A percentile compares a stretch with the other conserved stretches of the same genome.
These are phyloP conservation scores for Phytophthora chlamydospora DNA, from an alignment of 352 stramenopile species.

Conservation along the genomic window DNA sequence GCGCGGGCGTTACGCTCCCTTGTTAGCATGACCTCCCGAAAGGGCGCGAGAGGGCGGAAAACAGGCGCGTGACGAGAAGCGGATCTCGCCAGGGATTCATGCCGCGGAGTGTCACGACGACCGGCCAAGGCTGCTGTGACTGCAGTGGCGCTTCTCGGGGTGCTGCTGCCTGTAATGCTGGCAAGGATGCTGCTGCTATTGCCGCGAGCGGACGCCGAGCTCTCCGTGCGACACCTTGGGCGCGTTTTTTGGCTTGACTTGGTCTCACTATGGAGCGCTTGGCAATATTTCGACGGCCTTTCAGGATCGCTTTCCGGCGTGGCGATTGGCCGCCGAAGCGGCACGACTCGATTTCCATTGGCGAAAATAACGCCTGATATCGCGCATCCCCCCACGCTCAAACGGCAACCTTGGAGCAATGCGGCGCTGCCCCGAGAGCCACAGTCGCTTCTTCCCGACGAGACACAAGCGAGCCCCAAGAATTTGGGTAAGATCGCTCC, in stretches of 20 bases:
- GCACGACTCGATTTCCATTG: constrained; percentile 15
- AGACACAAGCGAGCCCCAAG: constrained; percentile 16
- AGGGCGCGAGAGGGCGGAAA: constrained; percentile 17
- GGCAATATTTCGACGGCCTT: constrained; percentile 33
- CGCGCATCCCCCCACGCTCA: constrained; percentile 15
- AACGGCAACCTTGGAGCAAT: constrained; percentile 22
- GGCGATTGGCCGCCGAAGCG: constrained; percentile 23
- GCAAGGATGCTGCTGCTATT: background rate
- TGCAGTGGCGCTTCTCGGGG: too few relatives aligned
- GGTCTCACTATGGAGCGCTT: constrained; percentile 5
- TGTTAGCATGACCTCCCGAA: constrained; percentile 23
- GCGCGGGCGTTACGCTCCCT: constrained; percentile 15
- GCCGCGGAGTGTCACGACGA: too few relatives aligned
- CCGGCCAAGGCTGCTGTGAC: too few relatives aligned
- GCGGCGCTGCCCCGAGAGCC: background rate
- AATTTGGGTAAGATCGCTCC: constrained; percentile 10
- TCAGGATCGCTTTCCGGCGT: constrained; percentile 26
- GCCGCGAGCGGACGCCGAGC: constrained; percentile 2
- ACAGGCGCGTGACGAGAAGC: constrained; percentile 16
- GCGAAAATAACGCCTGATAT: constrained; percentile 41
- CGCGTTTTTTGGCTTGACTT: constrained; percentile 20
- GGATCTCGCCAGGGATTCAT: background rate
- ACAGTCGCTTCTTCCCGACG: constrained; percentile 31
- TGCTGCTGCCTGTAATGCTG: too few relatives aligned
- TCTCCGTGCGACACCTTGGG: constrained; percentile 16